These are phyloP conservation scores for Leonotis leonurus DNA, from an alignment of 257 asterid species.

Conservation along the genomic window DNA sequence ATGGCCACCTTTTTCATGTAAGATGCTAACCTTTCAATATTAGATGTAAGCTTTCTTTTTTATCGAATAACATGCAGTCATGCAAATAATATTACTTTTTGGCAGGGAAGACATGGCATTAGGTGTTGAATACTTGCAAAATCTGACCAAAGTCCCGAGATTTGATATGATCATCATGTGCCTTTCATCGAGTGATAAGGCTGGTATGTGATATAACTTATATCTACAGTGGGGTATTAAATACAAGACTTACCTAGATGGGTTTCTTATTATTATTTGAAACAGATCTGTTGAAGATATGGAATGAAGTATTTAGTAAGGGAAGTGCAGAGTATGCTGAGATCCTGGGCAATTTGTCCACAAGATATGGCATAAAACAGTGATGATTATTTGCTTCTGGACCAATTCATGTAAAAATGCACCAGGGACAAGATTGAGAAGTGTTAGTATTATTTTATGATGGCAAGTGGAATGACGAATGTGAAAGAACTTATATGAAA, in stretches of 20 bases:
- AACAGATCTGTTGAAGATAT: conserved; percentile 57
- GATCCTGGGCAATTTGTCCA: conserved; percentile 33
- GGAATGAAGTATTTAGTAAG: conserved; percentile 68
- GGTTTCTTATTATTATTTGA: conserved; percentile 12
- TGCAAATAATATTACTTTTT: conserved; percentile 28
- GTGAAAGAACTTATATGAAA: not conserved
- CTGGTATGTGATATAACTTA: conserved; percentile 48
- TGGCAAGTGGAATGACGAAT: not conserved
- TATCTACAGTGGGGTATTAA: not conserved
- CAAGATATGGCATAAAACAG: conserved; percentile 37
- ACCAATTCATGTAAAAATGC: too few species aligned
- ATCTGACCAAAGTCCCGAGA: conserved; percentile 68
- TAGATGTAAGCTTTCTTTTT: conserved; percentile 5
- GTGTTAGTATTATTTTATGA: too few species aligned
- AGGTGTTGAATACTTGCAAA: conserved; percentile 65
- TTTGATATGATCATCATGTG: conserved; percentile 83
- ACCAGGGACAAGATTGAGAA: too few species aligned
- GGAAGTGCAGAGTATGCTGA: conserved; percentile 31
- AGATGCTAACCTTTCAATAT: conserved; percentile 28
- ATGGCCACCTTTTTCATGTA: conserved; percentile 64
- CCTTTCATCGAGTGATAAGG: conserved; percentile 64
- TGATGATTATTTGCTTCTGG: conserved; percentile 17
- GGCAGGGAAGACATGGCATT: conserved; percentile 71
- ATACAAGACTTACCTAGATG: too few species aligned
- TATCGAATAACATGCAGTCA: conserved; percentile 7